phyloP scores from a whole-genome alignment of 1,139 yeast genomes.

The Yamadazyma sp. region DNA sequence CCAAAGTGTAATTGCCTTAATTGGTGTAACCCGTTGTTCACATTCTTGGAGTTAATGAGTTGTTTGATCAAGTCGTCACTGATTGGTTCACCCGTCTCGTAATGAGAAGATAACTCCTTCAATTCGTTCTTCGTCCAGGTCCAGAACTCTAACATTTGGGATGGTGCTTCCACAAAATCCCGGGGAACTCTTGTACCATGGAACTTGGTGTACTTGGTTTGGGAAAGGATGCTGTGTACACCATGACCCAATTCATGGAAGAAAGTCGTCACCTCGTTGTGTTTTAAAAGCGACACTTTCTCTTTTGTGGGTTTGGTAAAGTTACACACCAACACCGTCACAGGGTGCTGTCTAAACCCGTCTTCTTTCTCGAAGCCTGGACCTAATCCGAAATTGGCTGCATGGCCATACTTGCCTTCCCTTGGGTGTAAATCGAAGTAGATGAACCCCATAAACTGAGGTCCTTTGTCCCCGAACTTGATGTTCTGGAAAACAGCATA shows the following conservation, averaged over 20 bases:
- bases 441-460: constrained; percentile 70
- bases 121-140: constrained; percentile 73
- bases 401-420: constrained; percentile 83
- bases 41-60: constrained; percentile 67
- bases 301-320: constrained; percentile 72
- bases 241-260: constrained; percentile 94
- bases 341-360: constrained; percentile 60
- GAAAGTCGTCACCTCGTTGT: constrained; percentile 76
- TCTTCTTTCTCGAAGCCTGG: constrained; percentile 58
- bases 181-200: constrained; percentile 76
- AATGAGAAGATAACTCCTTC: constrained; percentile 62
- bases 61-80: constrained; percentile 60
- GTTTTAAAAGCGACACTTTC: constrained; percentile 76
- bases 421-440: constrained; percentile 84
- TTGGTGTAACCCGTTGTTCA: constrained; percentile 68
- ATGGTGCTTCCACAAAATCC: constrained; percentile 90
- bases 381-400: constrained; percentile 73
- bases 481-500: constrained; percentile 68
- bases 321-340: constrained; percentile 80
- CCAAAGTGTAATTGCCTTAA: constrained; percentile 80
- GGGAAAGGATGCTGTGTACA: constrained; percentile 72
- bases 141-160: constrained; percentile 89
- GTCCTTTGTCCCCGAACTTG: constrained; percentile 30
- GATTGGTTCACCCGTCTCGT: constrained; percentile 58
- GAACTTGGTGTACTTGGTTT: constrained; percentile 63